Evolutionary conservation across 1,284 basidiomycete species (phyloP), one percentile per base, ranked within the genome.

Genomic region (Malassezia yamatoensis): DNA sequence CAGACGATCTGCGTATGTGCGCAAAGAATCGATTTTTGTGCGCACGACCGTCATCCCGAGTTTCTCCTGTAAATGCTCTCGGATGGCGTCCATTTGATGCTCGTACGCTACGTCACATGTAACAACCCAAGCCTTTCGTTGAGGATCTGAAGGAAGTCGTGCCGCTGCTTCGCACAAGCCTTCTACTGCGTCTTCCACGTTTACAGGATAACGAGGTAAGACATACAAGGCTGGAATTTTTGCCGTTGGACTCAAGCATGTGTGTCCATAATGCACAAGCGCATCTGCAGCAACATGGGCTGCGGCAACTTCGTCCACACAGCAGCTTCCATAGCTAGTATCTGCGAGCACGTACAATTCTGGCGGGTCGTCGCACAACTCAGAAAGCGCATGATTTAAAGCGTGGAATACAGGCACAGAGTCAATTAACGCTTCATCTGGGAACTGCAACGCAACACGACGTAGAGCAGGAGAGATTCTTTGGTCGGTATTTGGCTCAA

Each of bases 271-370:
- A 73, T 98, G 93, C 5, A 99, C 85, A 58, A 96, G 80, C 9
- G 86, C 82, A 68, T 96, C 88, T 0, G 91, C 90, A 61, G 91
- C 84, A 40, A 93, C 85, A 73, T 98, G 94, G 62, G 90, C 85
- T 5, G 93, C 91, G 8, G 90, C 87, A 3, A 98, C 86, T 67
- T 96, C 88, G 72, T 99, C 94, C 4, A 94, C 90, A 72, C 93
- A 98, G 72, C 93, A 99, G 68, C 90, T 94, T 74, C 91, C 93
- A 75, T 96, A 96, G 29, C 90, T 94, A 24, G 91, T 96, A 76
- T 96, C 93, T 12, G 91, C 91, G 16, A 96, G 81, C 5, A 96
- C 85, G 72, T 91, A 96, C 24, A 90, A 78, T 64, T 91, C 41
- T 4, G 62, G 59, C 16, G 44, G 32, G 9, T 29, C 35, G 3